Base-by-base conservation (phyloP, 345 rosid genomes). In the Sapria himalayana region DNA sequence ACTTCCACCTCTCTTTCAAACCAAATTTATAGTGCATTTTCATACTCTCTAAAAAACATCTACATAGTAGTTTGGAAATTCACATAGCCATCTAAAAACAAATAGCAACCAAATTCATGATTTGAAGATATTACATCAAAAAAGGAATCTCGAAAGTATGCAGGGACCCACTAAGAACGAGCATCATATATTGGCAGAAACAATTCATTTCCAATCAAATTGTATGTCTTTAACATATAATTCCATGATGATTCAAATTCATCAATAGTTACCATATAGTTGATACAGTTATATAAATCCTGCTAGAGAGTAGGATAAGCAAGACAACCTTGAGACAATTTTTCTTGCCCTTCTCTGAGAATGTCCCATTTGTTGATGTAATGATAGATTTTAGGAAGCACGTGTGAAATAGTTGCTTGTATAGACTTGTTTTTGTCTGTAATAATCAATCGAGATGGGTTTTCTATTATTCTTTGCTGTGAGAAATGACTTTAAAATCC, bases 361-460 rank as follows among this genome's bases (percentile, higher is more conserved):
- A 74, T 74, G 46, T 74, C 74, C 82, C 82, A 71, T 58, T 58
- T 74, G 66, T 78, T 70, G 46, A 74, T 74, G 50, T 78, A 74
- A 32, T 74, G 82, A 14, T 67, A 63, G 43, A 73, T 71, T 52
- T 61, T 58, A 1, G 78, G 82, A 48, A 74, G 45, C 9, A 74
- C 78, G 44, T 65, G 78, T 14, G 64, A 45, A 36, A 65, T 71
- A 3, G 78, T 74, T 49, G 57, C 60, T 56, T 71, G 61, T 54
- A 74, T 74, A 55, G 82, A 74, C 61, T 75, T 71, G 52, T 74
- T 78, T 63, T 74, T 77, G 55, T 74, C 82, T 0, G 82, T 74
- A 32, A 71, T 71, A 44, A 74, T 52, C 40, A 44, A 74, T 52
- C 40, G 82, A 71, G 49, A 63, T 54, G 36, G 82, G 82, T 46